Evolutionary conservation across 139 green algal species (phyloP).

Genomic region (Chlamydomonas incerta): DNA sequence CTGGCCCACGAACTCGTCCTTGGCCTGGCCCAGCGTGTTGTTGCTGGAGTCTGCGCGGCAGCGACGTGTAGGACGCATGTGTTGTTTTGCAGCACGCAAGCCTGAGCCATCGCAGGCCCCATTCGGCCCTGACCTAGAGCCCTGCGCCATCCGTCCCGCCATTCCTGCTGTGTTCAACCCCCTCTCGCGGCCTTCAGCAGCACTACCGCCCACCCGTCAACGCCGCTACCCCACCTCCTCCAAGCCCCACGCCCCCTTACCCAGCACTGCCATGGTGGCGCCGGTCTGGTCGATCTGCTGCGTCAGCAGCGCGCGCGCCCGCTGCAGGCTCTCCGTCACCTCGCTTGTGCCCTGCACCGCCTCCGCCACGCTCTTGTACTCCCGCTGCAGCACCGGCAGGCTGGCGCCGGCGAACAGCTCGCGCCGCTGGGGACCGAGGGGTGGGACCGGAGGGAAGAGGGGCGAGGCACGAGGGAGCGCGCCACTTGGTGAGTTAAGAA

Average conservation of each 20-base stretch:
- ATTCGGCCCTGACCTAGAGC: too few relatives aligned
- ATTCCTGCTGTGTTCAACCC: too few relatives aligned
- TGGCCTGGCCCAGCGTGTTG: slow-evolving; percentile 54
- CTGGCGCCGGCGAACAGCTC: slow-evolving; percentile 63
- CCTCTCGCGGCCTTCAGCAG: too few relatives aligned
- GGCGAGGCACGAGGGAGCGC: too few relatives aligned
- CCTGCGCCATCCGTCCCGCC: too few relatives aligned
- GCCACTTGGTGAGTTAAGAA: too few relatives aligned
- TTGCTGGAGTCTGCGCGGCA: slow-evolving; percentile 69
- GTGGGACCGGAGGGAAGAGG: not conserved
- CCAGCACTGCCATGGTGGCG: slow-evolving; percentile 78
- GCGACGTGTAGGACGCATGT: too few relatives aligned
- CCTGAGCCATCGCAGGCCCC: too few relatives aligned
- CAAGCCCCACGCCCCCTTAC: too few relatives aligned
- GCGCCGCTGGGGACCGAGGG: slow-evolving; percentile 47
- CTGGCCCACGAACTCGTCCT: slow-evolving; percentile 73
- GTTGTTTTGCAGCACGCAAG: too few relatives aligned
- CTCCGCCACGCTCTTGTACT: slow-evolving; percentile 62
- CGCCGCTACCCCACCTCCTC: too few relatives aligned
- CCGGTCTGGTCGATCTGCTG: slow-evolving; percentile 79
- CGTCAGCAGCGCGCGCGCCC: slow-evolving; percentile 69
- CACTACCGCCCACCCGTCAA: too few relatives aligned
- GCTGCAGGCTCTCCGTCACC: slow-evolving; percentile 76
- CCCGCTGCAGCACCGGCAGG: slow-evolving; percentile 52
- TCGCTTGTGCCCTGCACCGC: slow-evolving; percentile 58